phyloP scores from a whole-genome alignment of 1,284 basidiomycete species.

The Apiotrichum sp. region DNA sequence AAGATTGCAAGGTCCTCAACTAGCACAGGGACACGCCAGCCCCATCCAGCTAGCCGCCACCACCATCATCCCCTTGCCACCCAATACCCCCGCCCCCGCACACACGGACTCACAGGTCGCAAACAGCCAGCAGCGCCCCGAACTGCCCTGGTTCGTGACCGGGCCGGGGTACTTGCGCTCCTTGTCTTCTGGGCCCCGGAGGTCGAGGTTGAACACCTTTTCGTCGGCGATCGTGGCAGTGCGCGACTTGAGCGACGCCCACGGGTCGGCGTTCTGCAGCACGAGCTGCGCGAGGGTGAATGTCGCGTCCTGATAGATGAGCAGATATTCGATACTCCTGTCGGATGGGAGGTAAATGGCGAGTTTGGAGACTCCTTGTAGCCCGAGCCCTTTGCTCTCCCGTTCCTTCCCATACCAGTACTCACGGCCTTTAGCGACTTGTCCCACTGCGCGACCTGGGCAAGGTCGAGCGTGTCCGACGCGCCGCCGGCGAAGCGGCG shows the following conservation, averaged over 20 bases:
- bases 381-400: no score
- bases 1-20: no score
- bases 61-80: no score
- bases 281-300: slow-evolving; percentile 72
- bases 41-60: no score
- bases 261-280: slow-evolving; percentile 67
- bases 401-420: no score
- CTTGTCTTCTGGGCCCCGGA: slow-evolving; percentile 56
- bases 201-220: slow-evolving; percentile 76
- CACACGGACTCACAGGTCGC: slow-evolving; percentile 57
- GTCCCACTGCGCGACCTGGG: slow-evolving; percentile 63
- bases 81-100: no score
- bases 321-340: no score
- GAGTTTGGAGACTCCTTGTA: no score
- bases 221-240: slow-evolving; percentile 59
- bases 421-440: slow-evolving; percentile 50
- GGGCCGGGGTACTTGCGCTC: slow-evolving; percentile 54
- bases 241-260: slow-evolving; percentile 61
- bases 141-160: slow-evolving; percentile 79
- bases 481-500: not conserved
- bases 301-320: slow-evolving; percentile 51
- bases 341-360: no score
- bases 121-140: slow-evolving; percentile 88
- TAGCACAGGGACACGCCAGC: no score
- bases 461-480: slow-evolving; percentile 49